Base-by-base conservation (phyloP, 768 basidiomycete genomes). In the Suillus luteus region DNA sequence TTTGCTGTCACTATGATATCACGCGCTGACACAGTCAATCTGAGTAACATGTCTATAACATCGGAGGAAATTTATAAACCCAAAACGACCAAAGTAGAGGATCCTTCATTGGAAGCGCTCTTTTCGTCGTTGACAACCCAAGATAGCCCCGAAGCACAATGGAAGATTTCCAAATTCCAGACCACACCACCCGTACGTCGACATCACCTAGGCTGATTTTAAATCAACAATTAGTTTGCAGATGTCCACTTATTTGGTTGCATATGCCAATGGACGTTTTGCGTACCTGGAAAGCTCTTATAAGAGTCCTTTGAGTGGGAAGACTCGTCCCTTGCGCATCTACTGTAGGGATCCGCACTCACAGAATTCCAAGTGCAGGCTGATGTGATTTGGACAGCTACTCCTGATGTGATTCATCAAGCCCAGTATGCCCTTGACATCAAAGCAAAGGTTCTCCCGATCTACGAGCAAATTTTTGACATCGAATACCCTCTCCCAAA, bases 401-500 rank as follows among this genome's bases (percentile, higher is more conserved):
- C 94, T 8, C 78, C 86, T 64, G 90, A 97, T 70, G 79, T 88
- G 66, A 92, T 97, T 69, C 82, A 88, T 67, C 94, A 95, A 72
- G 90, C 90, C 7, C 83, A 90, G 67, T 94, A 94, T 70, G 91
- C 92, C 15, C 86, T 99, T 48, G 93, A 96, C 68, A 88, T 96
- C 68, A 96, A 92, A 76, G 85, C 83, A 7, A 82, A 81, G 37
- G 91, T 92, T 11, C 78, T 97, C 15, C 95, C 95, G 17, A 73
- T 95, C n/a, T 98, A 96, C 75, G 96, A 99, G 77, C 81, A 90
- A 72, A 84, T 96, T 62, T 98, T 98, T 72, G 89, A 96, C 67
- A 88, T 98, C 67, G 91, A 90, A 63, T 99, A 90, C 74, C 94
- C 96, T 27, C 83, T 99, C 33, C 93, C 95, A 6, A 98, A 99